These are phyloP conservation scores for Lasiodiplodia citricola DNA, from an alignment of 2,329 filamentous ascomycete species.

Conservation along the genomic window DNA sequence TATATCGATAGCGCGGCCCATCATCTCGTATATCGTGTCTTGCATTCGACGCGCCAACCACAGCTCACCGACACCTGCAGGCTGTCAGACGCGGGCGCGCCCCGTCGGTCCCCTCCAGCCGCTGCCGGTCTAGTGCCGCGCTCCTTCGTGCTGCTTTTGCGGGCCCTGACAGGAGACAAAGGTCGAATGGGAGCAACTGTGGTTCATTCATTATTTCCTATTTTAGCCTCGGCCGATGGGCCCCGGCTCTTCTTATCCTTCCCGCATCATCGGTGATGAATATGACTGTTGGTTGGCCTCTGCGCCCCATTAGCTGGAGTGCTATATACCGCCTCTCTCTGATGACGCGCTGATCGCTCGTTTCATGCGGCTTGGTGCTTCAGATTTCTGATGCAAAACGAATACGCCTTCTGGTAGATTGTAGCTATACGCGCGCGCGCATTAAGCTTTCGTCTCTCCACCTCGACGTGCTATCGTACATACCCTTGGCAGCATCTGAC, in stretches of 20 bases:
- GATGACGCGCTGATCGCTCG: conserved; percentile 11
- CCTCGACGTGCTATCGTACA: background rate
- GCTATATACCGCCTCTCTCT: background rate
- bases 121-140: background rate
- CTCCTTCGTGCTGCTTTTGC: background rate
- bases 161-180: background rate
- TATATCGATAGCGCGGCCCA: conserved; percentile 3
- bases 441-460: background rate
- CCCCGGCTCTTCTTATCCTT: background rate
- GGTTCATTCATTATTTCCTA: conserved; percentile 5
- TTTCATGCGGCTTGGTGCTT: background rate
- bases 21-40: conserved; percentile 2
- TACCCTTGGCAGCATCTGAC: background rate
- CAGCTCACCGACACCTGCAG: conserved; percentile 6
- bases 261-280: background rate
- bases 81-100: background rate
- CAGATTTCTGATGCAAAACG: conserved; percentile 7
- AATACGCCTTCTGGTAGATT: background rate
- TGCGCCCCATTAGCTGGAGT: background rate
- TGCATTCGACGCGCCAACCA: background rate
- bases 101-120: background rate
- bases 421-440: too few species aligned
- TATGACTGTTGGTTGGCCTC: background rate
- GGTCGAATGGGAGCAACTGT: background rate
- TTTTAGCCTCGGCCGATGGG: conserved; percentile 8